Evolutionary conservation across 192 early-diverging fungal species (phyloP).

Genomic region (Coemansia sp.): DNA sequence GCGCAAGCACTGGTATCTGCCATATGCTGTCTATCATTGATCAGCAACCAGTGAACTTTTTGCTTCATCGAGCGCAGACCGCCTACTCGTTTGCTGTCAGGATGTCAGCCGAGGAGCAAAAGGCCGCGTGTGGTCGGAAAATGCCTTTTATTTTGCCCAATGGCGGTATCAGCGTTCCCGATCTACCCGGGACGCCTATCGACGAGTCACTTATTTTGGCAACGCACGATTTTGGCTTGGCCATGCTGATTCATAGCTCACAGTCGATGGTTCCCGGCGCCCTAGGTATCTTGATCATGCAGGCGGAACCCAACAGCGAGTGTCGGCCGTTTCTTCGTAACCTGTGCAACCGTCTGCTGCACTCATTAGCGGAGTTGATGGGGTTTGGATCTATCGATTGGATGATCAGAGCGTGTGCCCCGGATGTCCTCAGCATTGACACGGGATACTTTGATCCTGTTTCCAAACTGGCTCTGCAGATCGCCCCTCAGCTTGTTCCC

Average conservation of each 20-base stretch:
- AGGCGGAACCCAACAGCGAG: constrained; percentile 9
- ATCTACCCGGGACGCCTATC: constrained; percentile 12
- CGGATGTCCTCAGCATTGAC: constrained; percentile 32
- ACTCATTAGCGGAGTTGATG: constrained; percentile 10
- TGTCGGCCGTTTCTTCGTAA: constrained; percentile 11
- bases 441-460: constrained; percentile 16
- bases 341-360: constrained; percentile 30
- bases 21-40: constrained; percentile 20
- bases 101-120: constrained; percentile 42
- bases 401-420: constrained; percentile 16
- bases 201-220: constrained; percentile 29
- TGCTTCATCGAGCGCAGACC: constrained; percentile 27
- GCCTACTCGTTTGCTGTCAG: constrained; percentile 17
- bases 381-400: constrained; percentile 10
- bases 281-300: constrained; percentile 25
- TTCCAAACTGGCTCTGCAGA: neutral
- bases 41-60: constrained; percentile 12
- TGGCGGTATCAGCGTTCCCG: constrained; percentile 28
- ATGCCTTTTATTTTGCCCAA: constrained; percentile 24
- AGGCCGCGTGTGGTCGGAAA: constrained; percentile 20
- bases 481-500: constrained; percentile 2
- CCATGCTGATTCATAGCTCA: constrained; percentile 19
- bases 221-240: constrained; percentile 45
- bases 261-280: constrained; percentile 25
- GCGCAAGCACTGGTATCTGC: neutral